Evolutionary conservation across 2,329 filamentous ascomycete species (phyloP).

Genomic region (Pezicula carpinea): DNA sequence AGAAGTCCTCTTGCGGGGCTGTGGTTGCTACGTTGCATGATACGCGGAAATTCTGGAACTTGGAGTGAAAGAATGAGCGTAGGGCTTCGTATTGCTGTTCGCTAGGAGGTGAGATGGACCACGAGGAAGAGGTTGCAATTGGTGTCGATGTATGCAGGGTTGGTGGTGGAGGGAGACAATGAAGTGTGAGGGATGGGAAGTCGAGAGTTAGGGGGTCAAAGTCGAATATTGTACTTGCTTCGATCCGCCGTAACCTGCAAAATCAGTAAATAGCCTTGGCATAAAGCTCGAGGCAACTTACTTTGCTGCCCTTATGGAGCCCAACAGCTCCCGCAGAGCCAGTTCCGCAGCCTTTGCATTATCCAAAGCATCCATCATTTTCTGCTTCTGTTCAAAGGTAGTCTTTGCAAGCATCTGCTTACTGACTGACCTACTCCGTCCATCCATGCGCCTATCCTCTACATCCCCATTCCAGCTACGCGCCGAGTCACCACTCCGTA

Average conservation of each 20-base stretch:
- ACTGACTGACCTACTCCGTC: constrained; percentile 37
- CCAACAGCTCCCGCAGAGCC: constrained; percentile 76
- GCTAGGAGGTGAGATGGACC: constrained; percentile 73
- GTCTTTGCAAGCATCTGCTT: constrained; percentile 43
- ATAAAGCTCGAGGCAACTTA: constrained; percentile 39
- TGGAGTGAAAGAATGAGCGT: constrained; percentile 58
- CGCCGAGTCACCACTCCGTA: constrained; percentile 40
- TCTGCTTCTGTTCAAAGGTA: constrained; percentile 59
- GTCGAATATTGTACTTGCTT: constrained; percentile 59
- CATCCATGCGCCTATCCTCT: constrained; percentile 27
- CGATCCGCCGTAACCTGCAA: constrained; percentile 46
- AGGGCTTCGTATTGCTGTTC: constrained; percentile 71
- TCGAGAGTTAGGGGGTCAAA: constrained; percentile 83
- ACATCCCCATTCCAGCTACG: constrained; percentile 31
- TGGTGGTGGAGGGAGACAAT: constrained; percentile 73
- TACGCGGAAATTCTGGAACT: constrained; percentile 62
- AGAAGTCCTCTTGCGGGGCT: constrained; percentile 43
- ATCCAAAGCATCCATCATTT: constrained; percentile 66
- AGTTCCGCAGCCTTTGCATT: constrained; percentile 80
- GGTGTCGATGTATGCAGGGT: constrained; percentile 75
- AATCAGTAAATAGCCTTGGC: constrained; percentile 9
- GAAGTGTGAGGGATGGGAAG: constrained; percentile 79
- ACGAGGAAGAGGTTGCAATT: constrained; percentile 72
- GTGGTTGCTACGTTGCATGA: constrained; percentile 47
- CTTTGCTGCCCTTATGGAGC: constrained; percentile 79